phyloP scores from a whole-genome alignment of 2,329 filamentous ascomycete genomes.

The Corynespora cassiicola region DNA sequence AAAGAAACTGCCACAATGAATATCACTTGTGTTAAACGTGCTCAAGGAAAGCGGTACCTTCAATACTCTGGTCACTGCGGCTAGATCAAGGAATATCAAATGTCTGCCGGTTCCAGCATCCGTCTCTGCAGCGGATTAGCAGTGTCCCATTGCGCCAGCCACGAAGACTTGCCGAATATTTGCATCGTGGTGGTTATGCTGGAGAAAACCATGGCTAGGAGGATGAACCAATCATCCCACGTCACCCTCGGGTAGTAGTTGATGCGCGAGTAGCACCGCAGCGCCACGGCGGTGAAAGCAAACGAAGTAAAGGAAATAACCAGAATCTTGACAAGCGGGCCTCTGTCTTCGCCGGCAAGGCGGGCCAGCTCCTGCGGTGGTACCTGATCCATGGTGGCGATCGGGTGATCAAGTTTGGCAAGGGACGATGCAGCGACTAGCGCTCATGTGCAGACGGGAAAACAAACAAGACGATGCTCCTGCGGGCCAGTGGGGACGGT shows the following conservation, averaged over 20 bases:
- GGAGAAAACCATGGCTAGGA: conserved; percentile 23
- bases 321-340: conserved; percentile 20
- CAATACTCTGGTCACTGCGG: conserved; percentile 12
- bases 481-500: no score
- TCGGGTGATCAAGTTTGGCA: no score
- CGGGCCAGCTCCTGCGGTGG: conserved; percentile 22
- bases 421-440: no score
- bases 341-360: conserved; percentile 22
- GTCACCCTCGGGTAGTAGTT: conserved; percentile 18
- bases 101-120: conserved; percentile 31
- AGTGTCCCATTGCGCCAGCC: background rate
- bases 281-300: conserved; percentile 22
- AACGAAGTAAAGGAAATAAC: conserved; percentile 26
- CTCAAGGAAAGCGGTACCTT: conserved; percentile 17
- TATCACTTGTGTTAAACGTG: background rate
- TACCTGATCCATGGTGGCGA: conserved; percentile 21
- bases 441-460: no score
- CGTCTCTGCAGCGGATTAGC: conserved; percentile 20
- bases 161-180: conserved; percentile 20
- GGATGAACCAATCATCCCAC: conserved; percentile 31
- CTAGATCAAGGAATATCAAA: conserved; percentile 23
- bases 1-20: conserved; percentile 27
- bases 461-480: no score
- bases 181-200: conserved; percentile 17
- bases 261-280: conserved; percentile 29